Evolutionary conservation across 306 rosid genomes (phyloP).

Genomic region (Rosa lucieae): DNA sequence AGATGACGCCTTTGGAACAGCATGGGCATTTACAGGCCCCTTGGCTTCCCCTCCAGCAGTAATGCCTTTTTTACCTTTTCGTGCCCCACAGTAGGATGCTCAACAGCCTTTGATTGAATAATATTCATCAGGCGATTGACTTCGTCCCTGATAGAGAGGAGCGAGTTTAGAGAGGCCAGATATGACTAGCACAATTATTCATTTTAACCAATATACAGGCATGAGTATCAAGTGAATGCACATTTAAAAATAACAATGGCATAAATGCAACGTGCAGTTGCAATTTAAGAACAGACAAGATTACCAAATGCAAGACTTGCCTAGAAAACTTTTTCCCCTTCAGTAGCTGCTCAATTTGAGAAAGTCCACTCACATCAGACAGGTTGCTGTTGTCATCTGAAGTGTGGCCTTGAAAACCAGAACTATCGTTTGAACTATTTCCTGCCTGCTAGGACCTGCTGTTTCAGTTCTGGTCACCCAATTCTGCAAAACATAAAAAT

Average conservation of each 20-base stretch:
- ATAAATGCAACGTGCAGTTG: background rate
- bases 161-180: constrained; percentile 6
- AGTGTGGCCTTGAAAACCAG: constrained; percentile 16
- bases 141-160: constrained; percentile 59
- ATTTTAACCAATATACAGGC: background rate
- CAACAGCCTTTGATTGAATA: constrained; percentile 64
- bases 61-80: constrained; percentile 33
- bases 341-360: constrained; percentile 47
- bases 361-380: constrained; percentile 21
- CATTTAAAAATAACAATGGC: background rate
- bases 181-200: background rate
- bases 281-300: background rate
- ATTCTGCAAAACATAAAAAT: constrained; percentile 29
- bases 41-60: constrained; percentile 36
- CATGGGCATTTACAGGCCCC: constrained; percentile 32
- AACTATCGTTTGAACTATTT: constrained; percentile 16
- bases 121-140: constrained; percentile 56
- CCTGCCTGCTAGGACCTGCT: constrained; percentile 34
- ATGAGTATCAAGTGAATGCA: background rate
- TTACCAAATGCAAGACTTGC: constrained; percentile 19
- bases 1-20: constrained; percentile 25
- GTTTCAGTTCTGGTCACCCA: constrained; percentile 15
- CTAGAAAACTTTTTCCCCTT: constrained; percentile 49
- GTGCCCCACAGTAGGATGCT: constrained; percentile 36
- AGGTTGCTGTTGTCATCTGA: constrained; percentile 14